These are phyloP conservation scores for Medicago arabica DNA, from an alignment of 306 rosid genomes.

Conservation along the genomic window DNA sequence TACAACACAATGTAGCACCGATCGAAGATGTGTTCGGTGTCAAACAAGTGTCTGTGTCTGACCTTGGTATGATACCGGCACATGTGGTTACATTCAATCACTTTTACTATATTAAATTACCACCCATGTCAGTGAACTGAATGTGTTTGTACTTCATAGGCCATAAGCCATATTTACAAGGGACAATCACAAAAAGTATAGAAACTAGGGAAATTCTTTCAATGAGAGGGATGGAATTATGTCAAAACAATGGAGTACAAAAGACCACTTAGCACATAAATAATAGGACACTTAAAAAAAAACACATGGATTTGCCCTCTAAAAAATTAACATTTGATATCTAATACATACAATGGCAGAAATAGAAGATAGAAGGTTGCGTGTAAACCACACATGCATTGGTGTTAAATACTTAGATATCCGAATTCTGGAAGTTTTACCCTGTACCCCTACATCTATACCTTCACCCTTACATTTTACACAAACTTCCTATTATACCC, in stretches of 20 bases:
- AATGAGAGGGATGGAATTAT: background rate
- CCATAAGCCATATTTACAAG: background rate
- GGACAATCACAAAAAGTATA: background rate
- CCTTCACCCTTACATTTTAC: too few species aligned
- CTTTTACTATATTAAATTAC: background rate
- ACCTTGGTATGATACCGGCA: background rate
- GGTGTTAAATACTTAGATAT: background rate
- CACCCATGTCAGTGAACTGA: background rate
- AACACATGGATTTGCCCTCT: background rate
- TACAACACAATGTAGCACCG: background rate
- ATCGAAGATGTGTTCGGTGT: background rate
- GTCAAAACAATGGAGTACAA: background rate
- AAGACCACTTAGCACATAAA: background rate
- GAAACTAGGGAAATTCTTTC: background rate
- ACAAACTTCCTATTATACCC: too few species aligned
- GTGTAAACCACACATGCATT: background rate
- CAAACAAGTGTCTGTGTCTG: background rate
- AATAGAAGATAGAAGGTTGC: too few species aligned
- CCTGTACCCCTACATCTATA: too few species aligned
- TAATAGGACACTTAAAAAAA: background rate
- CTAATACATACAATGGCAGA: background rate
- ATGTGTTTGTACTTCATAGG: background rate
- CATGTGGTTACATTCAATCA: background rate
- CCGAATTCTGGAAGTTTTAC: too few species aligned
- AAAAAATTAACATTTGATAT: background rate